Conservation (phyloP, 1,284 basidiomycete species). For the Ustilago crameri region DNA sequence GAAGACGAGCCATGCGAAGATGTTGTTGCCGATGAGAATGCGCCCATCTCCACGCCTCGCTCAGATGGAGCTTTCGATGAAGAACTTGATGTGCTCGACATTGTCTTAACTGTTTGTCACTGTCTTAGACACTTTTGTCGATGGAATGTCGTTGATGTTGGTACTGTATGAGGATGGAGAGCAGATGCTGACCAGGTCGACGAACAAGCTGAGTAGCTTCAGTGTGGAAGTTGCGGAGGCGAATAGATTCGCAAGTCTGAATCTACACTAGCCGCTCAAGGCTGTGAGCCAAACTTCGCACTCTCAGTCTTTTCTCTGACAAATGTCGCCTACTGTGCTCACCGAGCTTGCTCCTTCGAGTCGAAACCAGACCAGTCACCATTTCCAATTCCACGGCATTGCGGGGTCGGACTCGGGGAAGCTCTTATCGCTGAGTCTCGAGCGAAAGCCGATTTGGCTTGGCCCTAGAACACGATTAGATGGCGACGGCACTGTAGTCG, state of each 20-base stretch:
- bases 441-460: neutral
- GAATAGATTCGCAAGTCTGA: no score
- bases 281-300: no score
- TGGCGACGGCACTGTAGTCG: neutral
- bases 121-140: neutral
- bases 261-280: no score
- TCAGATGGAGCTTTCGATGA: slow-evolving; percentile 38
- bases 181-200: neutral
- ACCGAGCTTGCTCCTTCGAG: no score
- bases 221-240: no score
- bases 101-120: neutral
- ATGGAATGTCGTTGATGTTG: neutral
- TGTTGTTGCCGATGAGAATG: slow-evolving; percentile 21
- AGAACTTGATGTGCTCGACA: slow-evolving; percentile 14
- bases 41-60: slow-evolving; percentile 10
- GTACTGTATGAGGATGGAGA: neutral
- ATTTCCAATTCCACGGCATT: neutral
- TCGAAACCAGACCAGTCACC: no score
- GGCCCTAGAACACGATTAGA: neutral
- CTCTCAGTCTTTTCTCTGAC: no score
- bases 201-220: no score
- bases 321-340: no score
- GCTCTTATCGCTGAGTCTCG: neutral
- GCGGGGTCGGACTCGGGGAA: neutral
- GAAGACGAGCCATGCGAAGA: slow-evolving; percentile 20